Percentiles rank a stretch among this genome's conserved stretches.
phyloP scores from a whole-genome alignment of 208 protist species.

The Crithidia brevicula region DNA sequence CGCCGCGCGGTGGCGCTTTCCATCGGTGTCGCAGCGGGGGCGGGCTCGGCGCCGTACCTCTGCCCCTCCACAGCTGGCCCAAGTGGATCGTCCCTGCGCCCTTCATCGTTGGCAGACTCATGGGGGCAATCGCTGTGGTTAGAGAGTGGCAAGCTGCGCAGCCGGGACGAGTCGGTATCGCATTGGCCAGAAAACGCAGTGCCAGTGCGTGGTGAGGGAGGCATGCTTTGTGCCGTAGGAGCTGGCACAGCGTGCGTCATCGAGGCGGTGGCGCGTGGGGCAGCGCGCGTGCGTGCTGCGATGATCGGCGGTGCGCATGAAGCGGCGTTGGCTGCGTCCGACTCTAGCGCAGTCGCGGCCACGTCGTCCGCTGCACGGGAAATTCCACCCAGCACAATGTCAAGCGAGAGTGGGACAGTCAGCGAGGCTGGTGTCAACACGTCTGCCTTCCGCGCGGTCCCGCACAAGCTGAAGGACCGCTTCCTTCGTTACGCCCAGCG shows the following conservation, averaged over 20 bases:
- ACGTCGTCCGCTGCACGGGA: neutral
- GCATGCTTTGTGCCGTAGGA: neutral
- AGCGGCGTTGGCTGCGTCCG: neutral
- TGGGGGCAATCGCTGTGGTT: no score
- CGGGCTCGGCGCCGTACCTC: slow-evolving; percentile 12
- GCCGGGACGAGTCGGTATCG: no score
- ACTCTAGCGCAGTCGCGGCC: neutral
- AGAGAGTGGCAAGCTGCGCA: no score
- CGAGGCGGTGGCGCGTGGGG: neutral
- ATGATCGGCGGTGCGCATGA: neutral
- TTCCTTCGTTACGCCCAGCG: slow-evolving; percentile 44
- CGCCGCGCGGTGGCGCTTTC: slow-evolving; percentile 1
- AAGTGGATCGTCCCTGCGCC: neutral
- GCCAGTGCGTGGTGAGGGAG: no score
- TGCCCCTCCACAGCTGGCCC: neutral
- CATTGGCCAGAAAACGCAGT: no score
- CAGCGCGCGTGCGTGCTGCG: neutral
- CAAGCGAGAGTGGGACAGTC: no score
- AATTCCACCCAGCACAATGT: no score
- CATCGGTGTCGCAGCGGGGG: slow-evolving; percentile 10
- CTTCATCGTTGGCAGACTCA: no score
- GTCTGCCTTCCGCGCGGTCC: neutral
- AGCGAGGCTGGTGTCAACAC: neutral
- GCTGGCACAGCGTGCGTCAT: no score
- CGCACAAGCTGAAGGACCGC: slow-evolving; percentile 32